Evolutionary conservation across 1,139 yeast genomes (phyloP).

Genomic region (Lodderomyces theae): DNA sequence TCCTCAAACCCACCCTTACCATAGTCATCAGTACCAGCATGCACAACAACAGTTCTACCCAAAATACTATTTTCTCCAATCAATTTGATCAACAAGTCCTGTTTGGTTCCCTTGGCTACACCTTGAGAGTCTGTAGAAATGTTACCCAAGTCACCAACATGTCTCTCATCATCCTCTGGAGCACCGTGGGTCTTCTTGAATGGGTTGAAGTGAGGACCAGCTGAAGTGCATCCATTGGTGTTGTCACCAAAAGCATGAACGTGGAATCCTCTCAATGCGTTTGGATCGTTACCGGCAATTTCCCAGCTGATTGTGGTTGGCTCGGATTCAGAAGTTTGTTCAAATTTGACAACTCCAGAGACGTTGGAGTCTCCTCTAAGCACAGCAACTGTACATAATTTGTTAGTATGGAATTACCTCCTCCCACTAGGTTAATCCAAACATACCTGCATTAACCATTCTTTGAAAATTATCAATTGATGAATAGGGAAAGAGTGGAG

Average conservation of each 20-base stretch:
- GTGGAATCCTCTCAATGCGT: constrained; percentile 95
- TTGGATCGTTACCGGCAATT: constrained; percentile 81
- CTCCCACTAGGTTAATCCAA: not conserved
- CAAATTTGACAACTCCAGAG: constrained; percentile 80
- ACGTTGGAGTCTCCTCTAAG: constrained; percentile 93
- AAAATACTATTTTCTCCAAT: constrained; percentile 81
- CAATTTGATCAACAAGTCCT: constrained; percentile 74
- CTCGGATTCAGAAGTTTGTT: constrained; percentile 72
- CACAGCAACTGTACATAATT: constrained; percentile 72
- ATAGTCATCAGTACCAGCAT: constrained; percentile 91
- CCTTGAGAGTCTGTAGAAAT: constrained; percentile 82
- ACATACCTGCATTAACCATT: constrained; percentile 8
- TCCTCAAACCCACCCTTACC: constrained; percentile 96
- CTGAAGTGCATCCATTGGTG: constrained; percentile 98
- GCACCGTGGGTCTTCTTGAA: constrained; percentile 89
- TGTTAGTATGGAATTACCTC: not conserved
- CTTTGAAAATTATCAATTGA: not conserved
- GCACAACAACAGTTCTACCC: constrained; percentile 96
- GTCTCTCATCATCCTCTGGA: constrained; percentile 86
- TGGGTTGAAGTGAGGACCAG: constrained; percentile 99
- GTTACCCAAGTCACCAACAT: constrained; percentile 98
- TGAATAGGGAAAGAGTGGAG: too few relatives aligned
- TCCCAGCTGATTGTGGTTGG: constrained; percentile 88
- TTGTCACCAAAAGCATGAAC: constrained; percentile 97
- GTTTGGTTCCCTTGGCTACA: constrained; percentile 83